Base-by-base conservation (phyloP, 106 monocot species). In the Allium cepa region DNA sequence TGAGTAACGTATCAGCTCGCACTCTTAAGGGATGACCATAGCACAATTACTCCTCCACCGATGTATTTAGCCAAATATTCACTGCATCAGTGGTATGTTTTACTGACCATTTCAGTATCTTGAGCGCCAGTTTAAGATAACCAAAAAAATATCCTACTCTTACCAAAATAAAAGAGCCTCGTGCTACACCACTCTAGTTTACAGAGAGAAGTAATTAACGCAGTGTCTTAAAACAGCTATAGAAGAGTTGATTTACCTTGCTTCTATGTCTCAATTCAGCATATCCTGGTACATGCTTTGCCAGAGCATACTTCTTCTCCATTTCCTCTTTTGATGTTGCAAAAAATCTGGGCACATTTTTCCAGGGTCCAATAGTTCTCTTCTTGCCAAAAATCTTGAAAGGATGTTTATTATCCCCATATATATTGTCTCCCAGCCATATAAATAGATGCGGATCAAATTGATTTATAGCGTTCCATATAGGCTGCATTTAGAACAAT, bases 351-450 rank as follows among this genome's bases (percentile, higher is more conserved):
- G 66, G 66, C 87, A 90, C 67, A 66, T 94, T 94, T 76, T 77
- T 94, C 94, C 90, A 94, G 11, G 86, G 94, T 3, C 90, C 90
- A 45, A 94, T 58, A 10, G 94, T 94, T 75, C 87, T 75, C 78
- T 90, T 80, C 68, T 70, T 74, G 7, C 94, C 90, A 49, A 90
- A 69, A 47, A 87, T 26, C 11, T 78, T 79, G 22, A 78, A 74
- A 16, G 90, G 90, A 0, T 82, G 81, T 17, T 62, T 69, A 64
- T 80, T 87, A 70, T 94, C 90, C 22, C 90, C 94, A 53, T 94
- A 94, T 15, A 90, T 76, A 53, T 94, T 93, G 81, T 94, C 94
- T 28, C 90, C 94, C 63, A 94, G 59, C 90, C 90, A 90, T 16
- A 94, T 80, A 71, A 94, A 94, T 11, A 94, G 15, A 36, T 94